Conservation (phyloP, 805 yeast species). For the Dipodascus albidus region DNA sequence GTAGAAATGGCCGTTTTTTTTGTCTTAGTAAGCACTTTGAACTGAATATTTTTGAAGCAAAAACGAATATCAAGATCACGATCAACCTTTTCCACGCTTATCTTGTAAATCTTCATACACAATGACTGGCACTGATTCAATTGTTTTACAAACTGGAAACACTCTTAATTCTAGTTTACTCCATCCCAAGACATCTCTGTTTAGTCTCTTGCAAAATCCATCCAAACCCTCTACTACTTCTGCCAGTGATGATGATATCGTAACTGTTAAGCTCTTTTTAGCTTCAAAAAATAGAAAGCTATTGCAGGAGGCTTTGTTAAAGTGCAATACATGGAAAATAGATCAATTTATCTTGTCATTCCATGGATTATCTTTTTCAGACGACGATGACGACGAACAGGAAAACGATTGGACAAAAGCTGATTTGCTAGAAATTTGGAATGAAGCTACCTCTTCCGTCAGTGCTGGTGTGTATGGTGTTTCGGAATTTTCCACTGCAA, state of each 20-base stretch:
- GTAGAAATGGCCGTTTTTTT: too few species aligned
- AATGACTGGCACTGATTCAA: background rate
- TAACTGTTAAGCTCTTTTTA: conserved; percentile 14
- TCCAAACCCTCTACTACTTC: background rate
- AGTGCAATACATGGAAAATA: conserved; percentile 5
- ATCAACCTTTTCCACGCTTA: too few species aligned
- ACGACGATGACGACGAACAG: conserved; percentile 15
- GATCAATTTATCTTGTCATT: conserved; percentile 16
- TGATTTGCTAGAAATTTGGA: conserved; percentile 16
- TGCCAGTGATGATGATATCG: conserved; percentile 4
- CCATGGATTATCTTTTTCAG: conserved; percentile 21
- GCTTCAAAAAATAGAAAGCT: conserved; percentile 7
- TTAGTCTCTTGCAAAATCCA: background rate
- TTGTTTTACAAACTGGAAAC: background rate
- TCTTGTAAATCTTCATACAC: too few species aligned
- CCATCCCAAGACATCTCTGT: background rate
- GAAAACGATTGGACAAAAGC: conserved; percentile 5
- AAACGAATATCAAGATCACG: background rate
- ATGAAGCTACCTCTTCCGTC: conserved; percentile 9
- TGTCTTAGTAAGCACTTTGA: background rate
- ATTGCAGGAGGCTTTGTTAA: background rate
- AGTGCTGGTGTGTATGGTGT: conserved; percentile 16
- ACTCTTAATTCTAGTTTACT: background rate
- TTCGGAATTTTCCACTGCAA: conserved; percentile 19
- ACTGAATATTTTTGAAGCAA: background rate